A percentile compares a stretch with the other conserved stretches of the same genome.
These are phyloP conservation scores for Thielaviopsis euricoi DNA, from an alignment of 2,329 filamentous ascomycete genomes.

Conservation along the genomic window DNA sequence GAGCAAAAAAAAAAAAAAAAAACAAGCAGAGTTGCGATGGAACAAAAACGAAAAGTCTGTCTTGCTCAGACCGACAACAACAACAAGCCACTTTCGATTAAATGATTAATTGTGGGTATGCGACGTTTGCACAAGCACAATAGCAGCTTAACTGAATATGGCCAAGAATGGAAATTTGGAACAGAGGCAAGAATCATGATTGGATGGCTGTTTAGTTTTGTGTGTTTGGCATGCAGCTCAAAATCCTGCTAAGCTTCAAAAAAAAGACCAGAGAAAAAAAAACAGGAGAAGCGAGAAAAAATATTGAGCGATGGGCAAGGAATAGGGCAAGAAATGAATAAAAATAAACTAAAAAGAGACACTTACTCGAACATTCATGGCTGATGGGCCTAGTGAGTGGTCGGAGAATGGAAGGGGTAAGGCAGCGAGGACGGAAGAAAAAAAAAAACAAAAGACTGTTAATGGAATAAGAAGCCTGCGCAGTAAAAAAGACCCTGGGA, in stretches of 20 bases:
- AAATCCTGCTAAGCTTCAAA: not conserved
- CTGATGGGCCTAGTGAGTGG: too few relatives aligned
- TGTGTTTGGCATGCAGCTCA: not conserved
- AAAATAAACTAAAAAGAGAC: too few relatives aligned
- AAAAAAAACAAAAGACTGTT: not conserved
- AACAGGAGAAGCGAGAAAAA: not conserved
- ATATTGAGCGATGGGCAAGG: not conserved
- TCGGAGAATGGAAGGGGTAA: not conserved
- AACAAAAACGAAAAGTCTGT: not conserved
- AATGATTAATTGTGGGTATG: not conserved
- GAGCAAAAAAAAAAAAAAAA: not conserved
- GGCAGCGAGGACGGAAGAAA: not conserved
- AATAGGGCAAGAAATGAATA: not conserved
- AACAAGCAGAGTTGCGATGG: not conserved
- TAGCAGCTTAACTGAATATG: not conserved
- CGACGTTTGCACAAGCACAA: not conserved
- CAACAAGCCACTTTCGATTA: not conserved
- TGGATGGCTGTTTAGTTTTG: not conserved
- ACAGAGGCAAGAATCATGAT: not conserved
- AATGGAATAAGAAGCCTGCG: not conserved
- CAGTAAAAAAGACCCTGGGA: not conserved
- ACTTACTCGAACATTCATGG: not conserved
- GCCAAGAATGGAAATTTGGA: not conserved
- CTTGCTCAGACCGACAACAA: not conserved
- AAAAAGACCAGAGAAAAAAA: not conserved